phyloP scores from a whole-genome alignment of 805 yeast species.

The Geotrichum ghanense region DNA sequence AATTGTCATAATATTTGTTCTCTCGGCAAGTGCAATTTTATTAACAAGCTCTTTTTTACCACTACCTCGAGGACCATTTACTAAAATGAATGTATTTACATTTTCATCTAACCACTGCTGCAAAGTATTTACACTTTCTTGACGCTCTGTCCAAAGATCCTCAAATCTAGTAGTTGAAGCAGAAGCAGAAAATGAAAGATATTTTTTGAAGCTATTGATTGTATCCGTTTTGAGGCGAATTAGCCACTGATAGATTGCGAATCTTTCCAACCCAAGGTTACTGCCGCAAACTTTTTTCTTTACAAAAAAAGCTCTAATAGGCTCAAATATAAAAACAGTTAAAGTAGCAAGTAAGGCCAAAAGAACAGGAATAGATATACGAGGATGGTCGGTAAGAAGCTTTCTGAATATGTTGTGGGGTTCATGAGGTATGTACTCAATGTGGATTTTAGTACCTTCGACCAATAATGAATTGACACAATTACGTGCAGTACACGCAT shows the following conservation, averaged over 20 bases:
- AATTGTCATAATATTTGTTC: conserved; percentile 51
- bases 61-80: conserved; percentile 91
- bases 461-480: conserved; percentile 74
- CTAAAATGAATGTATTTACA: conserved; percentile 78
- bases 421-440: conserved; percentile 55
- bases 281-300: conserved; percentile 45
- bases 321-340: conserved; percentile 85
- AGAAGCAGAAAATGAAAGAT: conserved; percentile 25
- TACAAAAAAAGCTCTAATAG: conserved; percentile 74
- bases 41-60: conserved; percentile 77
- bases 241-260: background rate
- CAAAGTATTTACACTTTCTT: conserved; percentile 54
- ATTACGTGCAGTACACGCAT: conserved; percentile 79
- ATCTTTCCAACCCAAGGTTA: background rate
- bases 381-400: conserved; percentile 61
- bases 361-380: conserved; percentile 69
- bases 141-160: conserved; percentile 59
- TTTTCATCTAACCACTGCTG: conserved; percentile 78
- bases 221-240: conserved; percentile 17
- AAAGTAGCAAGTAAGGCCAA: conserved; percentile 69
- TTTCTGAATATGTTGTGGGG: conserved; percentile 37
- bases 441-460: conserved; percentile 46
- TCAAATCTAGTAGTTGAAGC: conserved; percentile 17
- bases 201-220: conserved; percentile 27
- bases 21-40: conserved; percentile 48